Conservation (phyloP, 2,329 filamentous ascomycete genomes). For the Cladosporium sp. region DNA sequence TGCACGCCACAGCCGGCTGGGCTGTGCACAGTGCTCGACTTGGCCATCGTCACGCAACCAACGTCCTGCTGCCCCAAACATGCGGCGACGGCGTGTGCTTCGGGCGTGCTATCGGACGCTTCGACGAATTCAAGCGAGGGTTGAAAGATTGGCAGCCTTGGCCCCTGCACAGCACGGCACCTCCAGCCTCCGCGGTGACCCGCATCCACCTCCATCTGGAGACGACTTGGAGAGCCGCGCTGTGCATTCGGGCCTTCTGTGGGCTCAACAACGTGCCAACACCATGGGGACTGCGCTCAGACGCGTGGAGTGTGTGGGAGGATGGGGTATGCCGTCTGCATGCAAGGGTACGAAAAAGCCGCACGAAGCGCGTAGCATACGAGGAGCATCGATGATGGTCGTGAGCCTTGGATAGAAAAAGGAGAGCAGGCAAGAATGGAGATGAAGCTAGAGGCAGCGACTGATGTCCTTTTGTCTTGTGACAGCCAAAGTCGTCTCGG, state of each 20-base stretch:
- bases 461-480: too few species aligned
- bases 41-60: constrained; percentile 4
- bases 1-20: constrained; percentile 5
- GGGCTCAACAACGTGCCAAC: constrained; percentile 5
- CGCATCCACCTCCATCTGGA: constrained; percentile 6
- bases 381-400: too few species aligned
- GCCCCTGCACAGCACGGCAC: background rate
- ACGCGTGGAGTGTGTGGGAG: background rate
- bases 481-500: too few species aligned
- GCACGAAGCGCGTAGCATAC: background rate
- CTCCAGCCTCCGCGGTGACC: constrained; percentile 2
- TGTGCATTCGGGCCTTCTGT: constrained; percentile 11
- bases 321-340: background rate
- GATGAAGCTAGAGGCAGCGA: too few species aligned
- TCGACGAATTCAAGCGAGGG: background rate
- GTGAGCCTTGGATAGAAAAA: too few species aligned
- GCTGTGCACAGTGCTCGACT: background rate
- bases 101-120: constrained; percentile 4
- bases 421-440: too few species aligned
- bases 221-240: background rate
- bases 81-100: background rate
- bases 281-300: background rate
- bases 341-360: background rate
- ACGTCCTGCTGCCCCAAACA: background rate
- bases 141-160: constrained; percentile 2